Base-by-base conservation (phyloP, 1,139 yeast genomes). In the Sugiyamaella novakii region DNA sequence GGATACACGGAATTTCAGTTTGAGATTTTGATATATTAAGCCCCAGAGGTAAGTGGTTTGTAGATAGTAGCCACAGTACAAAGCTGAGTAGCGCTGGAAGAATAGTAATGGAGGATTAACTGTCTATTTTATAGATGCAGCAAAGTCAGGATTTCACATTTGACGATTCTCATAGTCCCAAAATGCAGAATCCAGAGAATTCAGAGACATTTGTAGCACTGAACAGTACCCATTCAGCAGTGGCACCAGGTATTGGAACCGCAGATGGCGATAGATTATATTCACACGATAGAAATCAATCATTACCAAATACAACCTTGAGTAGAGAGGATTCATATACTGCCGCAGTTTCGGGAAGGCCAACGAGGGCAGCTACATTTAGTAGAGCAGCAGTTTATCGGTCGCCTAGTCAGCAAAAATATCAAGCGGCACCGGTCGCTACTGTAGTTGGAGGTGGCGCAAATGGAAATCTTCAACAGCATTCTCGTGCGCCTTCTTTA, bases 271-370 rank as follows among this genome's bases (percentile, higher is more conserved):
- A 17, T 1, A 41, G 39, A 29, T 18, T 28, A 11, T 34, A 30
- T 25, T 44, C 40, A 5, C 66, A 63, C 52, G 67, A 63, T 40
- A 54, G 67, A 22, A 63, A 63, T 43, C 62, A 61, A 35, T 63
- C 67, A 3, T 46, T 63, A 18, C 67, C 67, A 2, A 61, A 53
- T 39, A 48, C 55, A 3, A 34, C 61, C 2, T 34, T 53, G 10
- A 48, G 37, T 22, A 43, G 48, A 29, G 60, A 56, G 12, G 44
- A 39, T 24, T 35, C 51, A 14, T 44, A 46, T 31, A 38, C 25
- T 36, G 50, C 37, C 39, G 31, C 40, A 21, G 28, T 44, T 37
- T 18, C 44, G 46, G 48, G 36, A 24, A 42, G 58, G n/a, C 66
- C 63, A 3, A 57, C 54, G 7, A 46, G 66, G 30, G 65, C 66